Evolutionary conservation across 2,329 filamentous ascomycete genomes (phyloP), one percentile per base, ranked within the genome.

Genomic region (Lasiodiplodia sp.): DNA sequence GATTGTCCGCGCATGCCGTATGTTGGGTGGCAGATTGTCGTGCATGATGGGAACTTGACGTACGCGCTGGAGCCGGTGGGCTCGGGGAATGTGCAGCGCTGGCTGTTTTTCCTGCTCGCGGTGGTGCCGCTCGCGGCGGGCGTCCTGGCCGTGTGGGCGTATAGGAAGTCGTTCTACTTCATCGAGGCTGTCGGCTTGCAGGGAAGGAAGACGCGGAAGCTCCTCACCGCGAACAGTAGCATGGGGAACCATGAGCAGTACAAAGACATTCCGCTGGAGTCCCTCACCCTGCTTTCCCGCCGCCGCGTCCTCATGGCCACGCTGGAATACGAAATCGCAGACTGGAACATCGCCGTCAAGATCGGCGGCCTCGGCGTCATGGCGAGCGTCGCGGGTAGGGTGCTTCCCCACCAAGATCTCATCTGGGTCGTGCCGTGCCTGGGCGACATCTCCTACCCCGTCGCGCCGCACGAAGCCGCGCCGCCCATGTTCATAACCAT

Each of bases 291-390:
- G 31, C 14, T 51, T 47, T 21, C 44, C 60, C 60, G 60, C 40
- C 60, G 60, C 44, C 28, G 44, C 25, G 60, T 64, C 38, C 60
- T 64, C 40, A 90, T 91, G 66, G 89, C 88, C 14, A 91, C 89
- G 6, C 90, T 91, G 87, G 89, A 91, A 76, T 91, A 91, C 77
- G 88, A 91, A 70, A 91, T 91, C 70, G 87, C 89, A 67, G 89
- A 91, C 74, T 91, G 89, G 87, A 83, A 79, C 4, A 89, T 91
- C 79, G 91, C 90, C 78, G 88, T 91, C 79, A 91, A 91, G 79
- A 91, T 91, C 57, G 89, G 89, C 69, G 89, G 89, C 70, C 82
- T 91, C 4, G 89, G 89, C 76, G 89, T 91, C 70, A 91, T 91
- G 89, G 88, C 89, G 38, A 87, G 90, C 72, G 79, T 91, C 2